A percentile compares a stretch with the other conserved stretches of the same genome.
These are phyloP conservation scores for Remersonia thermophila DNA, from an alignment of 2,329 filamentous ascomycete genomes.

Conservation along the genomic window DNA sequence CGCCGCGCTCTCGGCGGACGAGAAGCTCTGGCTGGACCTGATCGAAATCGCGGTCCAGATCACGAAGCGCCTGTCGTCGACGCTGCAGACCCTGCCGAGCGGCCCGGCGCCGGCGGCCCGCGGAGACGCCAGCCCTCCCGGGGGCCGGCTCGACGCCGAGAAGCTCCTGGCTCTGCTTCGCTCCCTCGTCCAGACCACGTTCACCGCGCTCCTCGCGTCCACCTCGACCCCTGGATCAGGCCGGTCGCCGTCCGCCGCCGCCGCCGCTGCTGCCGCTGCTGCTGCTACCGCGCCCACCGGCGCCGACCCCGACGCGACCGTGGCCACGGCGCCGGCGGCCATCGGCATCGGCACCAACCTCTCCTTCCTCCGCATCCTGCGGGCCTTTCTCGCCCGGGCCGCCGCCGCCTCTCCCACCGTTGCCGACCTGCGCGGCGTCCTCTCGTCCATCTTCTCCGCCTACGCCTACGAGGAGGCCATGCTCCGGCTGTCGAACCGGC, in stretches of 20 bases:
- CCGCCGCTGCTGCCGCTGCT: constrained; percentile 32
- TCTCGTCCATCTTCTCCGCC: constrained; percentile 83
- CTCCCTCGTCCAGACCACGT: constrained; percentile 74
- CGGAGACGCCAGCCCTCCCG: constrained; percentile 14
- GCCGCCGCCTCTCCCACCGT: constrained; percentile 73
- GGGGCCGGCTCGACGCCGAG: constrained; percentile 36
- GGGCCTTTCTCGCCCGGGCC: constrained; percentile 76
- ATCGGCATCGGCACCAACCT: constrained; percentile 39
- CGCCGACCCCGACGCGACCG: constrained; percentile 38
- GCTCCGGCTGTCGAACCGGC: constrained; percentile 67
- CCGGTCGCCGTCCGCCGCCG: constrained; percentile 25
- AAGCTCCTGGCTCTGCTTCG: constrained; percentile 58
- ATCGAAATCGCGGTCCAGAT: constrained; percentile 51
- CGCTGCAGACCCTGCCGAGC: constrained; percentile 28
- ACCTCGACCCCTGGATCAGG: constrained; percentile 50
- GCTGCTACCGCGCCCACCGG: constrained; percentile 75
- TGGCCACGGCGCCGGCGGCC: constrained; percentile 16
- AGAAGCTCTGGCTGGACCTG: constrained; percentile 47
- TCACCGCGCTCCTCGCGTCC: constrained; percentile 71
- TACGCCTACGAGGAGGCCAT: constrained; percentile 94
- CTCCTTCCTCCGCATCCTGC: constrained; percentile 78
- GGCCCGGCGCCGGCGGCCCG: constrained; percentile 7
- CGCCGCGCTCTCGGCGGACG: constrained; percentile 38
- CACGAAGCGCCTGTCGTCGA: constrained; percentile 49
- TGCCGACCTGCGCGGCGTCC: constrained; percentile 71